Conservation (phyloP, 176 grass and related monocot species). For the Cenchrus purpureus region DNA sequence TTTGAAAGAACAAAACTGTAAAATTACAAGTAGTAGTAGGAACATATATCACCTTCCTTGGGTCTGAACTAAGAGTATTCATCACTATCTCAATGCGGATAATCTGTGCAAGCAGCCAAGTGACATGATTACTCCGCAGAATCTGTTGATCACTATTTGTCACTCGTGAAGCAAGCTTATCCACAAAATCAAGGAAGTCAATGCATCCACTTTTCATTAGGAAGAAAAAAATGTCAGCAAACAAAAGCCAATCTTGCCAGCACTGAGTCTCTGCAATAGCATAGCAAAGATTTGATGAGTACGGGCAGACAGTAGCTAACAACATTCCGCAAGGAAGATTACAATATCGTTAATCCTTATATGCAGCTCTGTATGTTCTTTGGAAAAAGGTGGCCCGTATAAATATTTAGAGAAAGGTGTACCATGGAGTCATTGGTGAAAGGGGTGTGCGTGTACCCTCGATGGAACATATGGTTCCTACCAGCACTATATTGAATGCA, state of each 20-base stretch:
- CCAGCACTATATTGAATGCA: slow-evolving; percentile 6
- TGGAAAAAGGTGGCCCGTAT: neutral
- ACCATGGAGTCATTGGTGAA: neutral
- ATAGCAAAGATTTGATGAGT: slow-evolving; percentile 36
- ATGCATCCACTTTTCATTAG: slow-evolving; percentile 99
- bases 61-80: slow-evolving; percentile 88
- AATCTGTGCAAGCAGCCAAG: slow-evolving; percentile 95
- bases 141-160: slow-evolving; percentile 76
- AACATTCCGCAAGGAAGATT: neutral
- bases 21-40: slow-evolving; percentile 18
- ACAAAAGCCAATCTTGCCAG: slow-evolving; percentile 99
- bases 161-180: slow-evolving; percentile 87
- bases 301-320: slow-evolving; percentile 33
- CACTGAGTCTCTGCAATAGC: slow-evolving; percentile 76
- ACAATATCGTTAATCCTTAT: neutral
- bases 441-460: neutral
- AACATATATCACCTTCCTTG: slow-evolving; percentile 69
- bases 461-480: slow-evolving; percentile 29
- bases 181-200: slow-evolving; percentile 96
- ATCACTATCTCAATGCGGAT: slow-evolving; percentile 92
- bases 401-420: neutral
- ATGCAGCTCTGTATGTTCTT: neutral
- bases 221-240: slow-evolving; percentile 98
- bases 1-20: neutral
- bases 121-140: slow-evolving; percentile 95